These are phyloP conservation scores for Coniochaeta sp. DNA, from an alignment of 2,329 filamentous ascomycete species.

Conservation along the genomic window DNA sequence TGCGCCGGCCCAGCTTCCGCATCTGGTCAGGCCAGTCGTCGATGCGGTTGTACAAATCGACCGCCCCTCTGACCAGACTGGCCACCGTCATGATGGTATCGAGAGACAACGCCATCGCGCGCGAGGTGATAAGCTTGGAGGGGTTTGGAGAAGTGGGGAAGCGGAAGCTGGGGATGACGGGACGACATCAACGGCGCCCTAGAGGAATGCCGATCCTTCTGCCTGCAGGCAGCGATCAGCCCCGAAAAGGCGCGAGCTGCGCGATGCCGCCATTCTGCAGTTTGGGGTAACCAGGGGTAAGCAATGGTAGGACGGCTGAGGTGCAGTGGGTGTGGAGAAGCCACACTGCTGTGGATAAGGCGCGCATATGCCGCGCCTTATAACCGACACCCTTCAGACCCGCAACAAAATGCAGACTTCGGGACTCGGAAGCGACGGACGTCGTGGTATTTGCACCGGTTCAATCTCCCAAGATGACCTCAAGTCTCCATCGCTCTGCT, in stretches of 20 bases:
- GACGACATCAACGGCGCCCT: neutral
- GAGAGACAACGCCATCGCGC: neutral
- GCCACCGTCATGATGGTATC: conserved; percentile 16
- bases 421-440: too few relatives aligned
- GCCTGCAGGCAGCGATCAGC: neutral
- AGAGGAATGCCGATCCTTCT: neutral
- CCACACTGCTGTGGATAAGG: too few relatives aligned
- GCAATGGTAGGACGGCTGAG: neutral
- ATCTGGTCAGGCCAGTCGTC: conserved; percentile 16
- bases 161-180: neutral
- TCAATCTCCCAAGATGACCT: neutral
- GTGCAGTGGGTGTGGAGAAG: too few relatives aligned
- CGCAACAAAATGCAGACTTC: too few relatives aligned
- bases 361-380: too few relatives aligned
- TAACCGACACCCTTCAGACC: too few relatives aligned
- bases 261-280: neutral
- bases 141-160: neutral
- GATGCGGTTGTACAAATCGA: conserved; percentile 15
- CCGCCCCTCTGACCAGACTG: conserved; percentile 12
- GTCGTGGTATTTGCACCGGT: too few relatives aligned
- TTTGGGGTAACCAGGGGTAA: neutral
- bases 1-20: conserved; percentile 13
- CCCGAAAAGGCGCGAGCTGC: neutral
- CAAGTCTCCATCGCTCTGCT: neutral
- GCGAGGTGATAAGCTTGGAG: neutral